Percentiles rank a stretch among this genome's conserved stretches.
Conservation (phyloP, 305 asterid genomes). For the Caryopteris hybrid region DNA sequence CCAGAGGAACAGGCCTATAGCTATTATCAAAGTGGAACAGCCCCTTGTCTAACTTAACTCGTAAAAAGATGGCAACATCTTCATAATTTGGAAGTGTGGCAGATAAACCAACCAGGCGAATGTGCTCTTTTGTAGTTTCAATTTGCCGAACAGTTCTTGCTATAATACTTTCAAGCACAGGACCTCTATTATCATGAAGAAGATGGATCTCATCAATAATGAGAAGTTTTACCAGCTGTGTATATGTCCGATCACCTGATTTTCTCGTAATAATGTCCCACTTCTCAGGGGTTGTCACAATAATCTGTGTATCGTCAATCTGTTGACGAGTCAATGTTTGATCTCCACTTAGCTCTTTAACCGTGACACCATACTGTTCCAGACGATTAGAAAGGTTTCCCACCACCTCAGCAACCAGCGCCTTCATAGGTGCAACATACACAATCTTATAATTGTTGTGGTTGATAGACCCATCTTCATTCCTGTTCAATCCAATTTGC, state of each 20-base stretch:
- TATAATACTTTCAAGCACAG: conserved; percentile 88
- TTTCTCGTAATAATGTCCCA: conserved; percentile 98
- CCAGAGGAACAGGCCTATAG: conserved; percentile 90
- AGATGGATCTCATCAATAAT: conserved; percentile 94
- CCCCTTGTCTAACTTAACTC: conserved; percentile 71
- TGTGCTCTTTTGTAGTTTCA: conserved; percentile 84
- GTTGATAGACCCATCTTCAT: conserved; percentile 67
- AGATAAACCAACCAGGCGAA: conserved; percentile 88
- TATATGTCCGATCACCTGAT: conserved; percentile 91
- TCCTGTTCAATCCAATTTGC: conserved; percentile 70
- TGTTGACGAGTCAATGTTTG: conserved; percentile 87
- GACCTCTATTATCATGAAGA: conserved; percentile 92
- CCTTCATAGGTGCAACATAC: conserved; percentile 97
- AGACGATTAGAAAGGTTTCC: conserved; percentile 84
- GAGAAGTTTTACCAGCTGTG: conserved; percentile 89
- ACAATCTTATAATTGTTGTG: conserved; percentile 80
- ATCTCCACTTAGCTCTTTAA: conserved; percentile 95
- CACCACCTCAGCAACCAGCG: conserved; percentile 90
- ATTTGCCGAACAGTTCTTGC: conserved; percentile 94
- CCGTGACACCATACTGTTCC: conserved; percentile 69
- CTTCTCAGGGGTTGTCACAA: conserved; percentile 95
- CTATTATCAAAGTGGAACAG: conserved; percentile 91
- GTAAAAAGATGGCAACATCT: conserved; percentile 77
- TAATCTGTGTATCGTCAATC: conserved; percentile 93
- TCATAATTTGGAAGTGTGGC: conserved; percentile 93